Percentiles rank a stretch among this genome's conserved stretches.
phyloP scores from a whole-genome alignment of 2,329 filamentous ascomycete species.

The Talaromyces sp. region DNA sequence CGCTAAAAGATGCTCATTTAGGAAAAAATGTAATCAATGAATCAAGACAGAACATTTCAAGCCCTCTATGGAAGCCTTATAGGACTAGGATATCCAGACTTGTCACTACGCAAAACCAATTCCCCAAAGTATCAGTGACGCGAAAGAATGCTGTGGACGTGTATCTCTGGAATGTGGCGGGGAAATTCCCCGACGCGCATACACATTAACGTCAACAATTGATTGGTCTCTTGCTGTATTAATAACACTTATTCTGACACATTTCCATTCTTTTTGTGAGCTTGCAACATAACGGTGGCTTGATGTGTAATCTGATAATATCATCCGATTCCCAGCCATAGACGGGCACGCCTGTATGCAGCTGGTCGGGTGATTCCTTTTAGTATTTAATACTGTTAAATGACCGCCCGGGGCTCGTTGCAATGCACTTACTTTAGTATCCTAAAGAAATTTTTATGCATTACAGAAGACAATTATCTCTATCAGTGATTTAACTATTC shows the following conservation, averaged over 20 bases:
- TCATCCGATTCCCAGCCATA: neutral
- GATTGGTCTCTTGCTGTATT: neutral
- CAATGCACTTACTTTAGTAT: neutral
- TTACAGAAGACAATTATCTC: neutral
- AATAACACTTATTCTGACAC: neutral
- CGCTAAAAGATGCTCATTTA: neutral
- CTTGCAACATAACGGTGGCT: neutral
- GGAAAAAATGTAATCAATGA: neutral
- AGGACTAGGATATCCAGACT: neutral
- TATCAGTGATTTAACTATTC: neutral
- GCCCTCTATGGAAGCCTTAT: neutral
- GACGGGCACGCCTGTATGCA: neutral
- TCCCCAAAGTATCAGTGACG: slow-evolving; percentile 2
- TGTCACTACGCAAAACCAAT: neutral
- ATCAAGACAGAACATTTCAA: neutral
- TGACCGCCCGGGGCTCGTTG: neutral
- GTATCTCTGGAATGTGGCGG: slow-evolving; percentile 8
- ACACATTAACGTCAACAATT: neutral
- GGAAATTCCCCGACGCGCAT: neutral
- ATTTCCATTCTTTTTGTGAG: neutral
- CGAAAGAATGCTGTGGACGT: slow-evolving; percentile 5
- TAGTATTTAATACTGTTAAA: neutral
- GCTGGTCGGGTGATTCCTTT: neutral
- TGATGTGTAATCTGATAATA: neutral
- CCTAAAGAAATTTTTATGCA: neutral